phyloP scores from a whole-genome alignment of 1,284 basidiomycete genomes.

The Fomes fomentarius region DNA sequence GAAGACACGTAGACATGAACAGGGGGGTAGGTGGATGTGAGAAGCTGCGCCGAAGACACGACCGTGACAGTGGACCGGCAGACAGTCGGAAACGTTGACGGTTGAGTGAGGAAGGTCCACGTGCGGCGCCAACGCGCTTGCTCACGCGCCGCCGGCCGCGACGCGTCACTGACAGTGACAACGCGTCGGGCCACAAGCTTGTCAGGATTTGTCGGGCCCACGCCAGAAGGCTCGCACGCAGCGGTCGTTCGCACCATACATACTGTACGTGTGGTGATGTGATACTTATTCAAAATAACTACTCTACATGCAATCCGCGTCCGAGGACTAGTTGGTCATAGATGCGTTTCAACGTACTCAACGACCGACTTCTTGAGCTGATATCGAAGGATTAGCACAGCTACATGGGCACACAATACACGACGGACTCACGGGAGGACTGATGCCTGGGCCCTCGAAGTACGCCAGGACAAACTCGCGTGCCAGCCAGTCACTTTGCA shows the following conservation, averaged over 20 bases:
- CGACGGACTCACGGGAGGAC: slow-evolving; percentile 63
- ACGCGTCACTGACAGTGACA: slow-evolving; percentile 1
- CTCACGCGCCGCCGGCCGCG: background rate
- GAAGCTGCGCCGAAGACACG: background rate
- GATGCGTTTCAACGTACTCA: slow-evolving; percentile 24
- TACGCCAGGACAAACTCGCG: slow-evolving; percentile 75
- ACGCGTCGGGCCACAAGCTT: background rate
- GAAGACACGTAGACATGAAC: background rate
- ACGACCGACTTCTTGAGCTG: slow-evolving; percentile 36
- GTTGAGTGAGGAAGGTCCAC: slow-evolving; percentile 16
- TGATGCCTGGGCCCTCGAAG: slow-evolving; percentile 70
- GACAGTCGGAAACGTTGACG: slow-evolving; percentile 4
- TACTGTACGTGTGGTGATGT: too few relatives aligned
- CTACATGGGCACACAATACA: background rate
- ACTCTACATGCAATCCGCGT: too few relatives aligned
- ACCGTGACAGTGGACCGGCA: background rate
- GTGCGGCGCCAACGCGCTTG: slow-evolving; percentile 7
- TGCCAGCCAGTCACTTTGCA: slow-evolving; percentile 76
- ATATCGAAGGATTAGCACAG: too few relatives aligned
- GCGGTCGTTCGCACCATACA: too few relatives aligned
- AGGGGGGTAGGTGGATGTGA: background rate
- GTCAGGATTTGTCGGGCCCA: background rate
- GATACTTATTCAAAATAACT: too few relatives aligned
- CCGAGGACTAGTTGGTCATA: background rate
- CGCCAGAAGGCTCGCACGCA: too few relatives aligned